A percentile compares a stretch with the other conserved stretches of the same genome.
Evolutionary conservation across 768 basidiomycete species (phyloP).

Genomic region (Rubroboletus pulcherrimus): DNA sequence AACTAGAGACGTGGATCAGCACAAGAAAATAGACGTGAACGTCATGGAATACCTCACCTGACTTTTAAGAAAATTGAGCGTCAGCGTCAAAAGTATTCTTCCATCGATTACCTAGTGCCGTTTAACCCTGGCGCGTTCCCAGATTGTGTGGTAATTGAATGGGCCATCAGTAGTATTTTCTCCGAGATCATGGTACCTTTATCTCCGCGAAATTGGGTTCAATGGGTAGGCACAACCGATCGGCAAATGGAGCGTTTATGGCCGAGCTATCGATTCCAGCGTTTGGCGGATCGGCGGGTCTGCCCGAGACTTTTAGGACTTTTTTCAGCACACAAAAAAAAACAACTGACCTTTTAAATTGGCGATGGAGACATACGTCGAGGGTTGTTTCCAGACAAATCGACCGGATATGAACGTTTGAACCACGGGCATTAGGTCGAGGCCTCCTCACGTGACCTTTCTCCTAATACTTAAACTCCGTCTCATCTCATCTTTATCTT

Average conservation of each 20-base stretch:
- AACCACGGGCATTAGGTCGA: background rate
- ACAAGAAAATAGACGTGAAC: background rate
- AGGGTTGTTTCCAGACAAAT: background rate
- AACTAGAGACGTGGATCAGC: slow-evolving; percentile 7
- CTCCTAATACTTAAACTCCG: too few species aligned
- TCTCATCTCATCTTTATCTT: too few species aligned
- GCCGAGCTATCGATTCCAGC: background rate
- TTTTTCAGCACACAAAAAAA: background rate
- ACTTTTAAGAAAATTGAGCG: slow-evolving; percentile 5
- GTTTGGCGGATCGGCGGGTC: background rate
- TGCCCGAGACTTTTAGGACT: background rate
- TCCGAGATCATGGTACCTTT: slow-evolving; percentile 1
- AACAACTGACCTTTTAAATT: background rate
- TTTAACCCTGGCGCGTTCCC: slow-evolving; percentile 1
- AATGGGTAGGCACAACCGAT: background rate
- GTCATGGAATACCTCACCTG: slow-evolving; percentile 3
- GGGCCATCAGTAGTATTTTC: background rate
- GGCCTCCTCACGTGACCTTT: background rate
- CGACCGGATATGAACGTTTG: background rate
- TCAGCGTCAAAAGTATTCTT: background rate
- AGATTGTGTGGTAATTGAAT: slow-evolving; percentile 14
- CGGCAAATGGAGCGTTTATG: background rate
- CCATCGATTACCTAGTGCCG: background rate
- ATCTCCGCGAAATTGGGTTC: slow-evolving; percentile 25
- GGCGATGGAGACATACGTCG: background rate